A percentile compares a stretch with the other conserved stretches of the same genome.
phyloP scores from a whole-genome alignment of 2,329 filamentous ascomycete genomes.

The Magnaporthales sp. region DNA sequence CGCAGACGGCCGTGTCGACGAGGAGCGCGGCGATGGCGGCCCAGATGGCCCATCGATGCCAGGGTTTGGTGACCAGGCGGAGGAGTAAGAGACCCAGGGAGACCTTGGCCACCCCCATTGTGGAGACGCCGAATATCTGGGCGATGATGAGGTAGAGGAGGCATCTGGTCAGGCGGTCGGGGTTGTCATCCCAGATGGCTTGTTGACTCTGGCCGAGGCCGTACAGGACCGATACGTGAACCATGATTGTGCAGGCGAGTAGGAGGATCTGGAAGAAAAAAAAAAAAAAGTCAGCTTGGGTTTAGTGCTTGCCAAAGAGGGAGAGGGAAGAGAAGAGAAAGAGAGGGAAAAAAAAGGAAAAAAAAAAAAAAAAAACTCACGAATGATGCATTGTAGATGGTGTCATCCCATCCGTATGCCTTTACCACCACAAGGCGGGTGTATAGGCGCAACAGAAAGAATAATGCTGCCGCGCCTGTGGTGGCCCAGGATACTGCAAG shows the following conservation, averaged over 20 bases:
- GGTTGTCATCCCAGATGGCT: constrained; percentile 1
- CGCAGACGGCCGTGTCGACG: constrained; percentile 17
- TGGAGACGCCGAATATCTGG: constrained; percentile 19
- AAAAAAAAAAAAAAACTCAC: background rate
- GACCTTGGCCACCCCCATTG: constrained; percentile 28
- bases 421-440: background rate
- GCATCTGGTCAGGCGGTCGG: background rate
- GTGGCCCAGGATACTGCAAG: background rate
- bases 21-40: constrained; percentile 15
- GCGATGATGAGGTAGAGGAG: background rate
- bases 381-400: background rate
- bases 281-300: background rate
- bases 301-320: background rate
- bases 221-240: background rate
- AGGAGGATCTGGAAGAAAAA: background rate
- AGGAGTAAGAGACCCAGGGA: constrained; percentile 28
- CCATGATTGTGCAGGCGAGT: constrained; percentile 4
- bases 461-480: background rate
- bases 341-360: no score
- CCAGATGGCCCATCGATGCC: constrained; percentile 25
- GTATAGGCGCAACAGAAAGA: background rate
- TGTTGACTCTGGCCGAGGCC: constrained; percentile 1
- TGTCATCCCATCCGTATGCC: constrained; percentile 2
- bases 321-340: no score
- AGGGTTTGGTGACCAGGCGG: constrained; percentile 23